Base-by-base conservation (phyloP, 2,329 filamentous ascomycete species). In the Furcasterigmium sp. region DNA sequence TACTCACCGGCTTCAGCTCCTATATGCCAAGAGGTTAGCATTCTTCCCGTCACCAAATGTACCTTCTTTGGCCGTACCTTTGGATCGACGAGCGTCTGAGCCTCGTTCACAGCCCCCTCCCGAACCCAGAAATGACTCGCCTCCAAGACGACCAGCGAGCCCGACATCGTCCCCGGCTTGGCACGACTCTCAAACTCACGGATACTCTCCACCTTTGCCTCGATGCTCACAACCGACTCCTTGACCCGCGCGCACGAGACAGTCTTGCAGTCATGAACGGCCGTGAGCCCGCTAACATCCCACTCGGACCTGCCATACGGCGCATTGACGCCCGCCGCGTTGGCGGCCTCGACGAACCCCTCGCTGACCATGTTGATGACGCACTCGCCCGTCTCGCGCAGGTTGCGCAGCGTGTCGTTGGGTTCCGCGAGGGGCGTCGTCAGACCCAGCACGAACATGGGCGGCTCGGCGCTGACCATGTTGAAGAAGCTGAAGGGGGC, bases 401-500 rank as follows among this genome's bases (percentile, higher is more conserved):
- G 67, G 60, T 95, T 94, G 54, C 72, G 73, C 42, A 95, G 69
- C 29, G 85, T 83, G 62, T 96, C 91, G 64, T 95, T 96, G 17
- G 84, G 80, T 4, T 68, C 63, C 5, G 60, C 63, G 7, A 73
- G 52, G 4, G 64, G 47, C 14, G 63, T 60, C 5, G 70, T 55
- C 57, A 79, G 70, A 35, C 78, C 76, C 21, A 82, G 68, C 8
- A 80, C 76, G 62, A 96, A 94, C 35, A 94, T 70, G 0, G 91
- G 91, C 5, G 91, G 91, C 59, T 96, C 91, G 60, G 93, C 86
- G 62, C 81, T 82, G 52, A 95, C 74, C 49, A 95, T 65, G 60
- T 89, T 85, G 61, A 90, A 89, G 69, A 93, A 96, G 57, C 80
- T 86, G 63, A 93, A 95, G 0, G 90, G 91, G 0, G 91, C 88